phyloP scores from a whole-genome alignment of 306 rosid species.

The Pachyrhizus erosus region DNA sequence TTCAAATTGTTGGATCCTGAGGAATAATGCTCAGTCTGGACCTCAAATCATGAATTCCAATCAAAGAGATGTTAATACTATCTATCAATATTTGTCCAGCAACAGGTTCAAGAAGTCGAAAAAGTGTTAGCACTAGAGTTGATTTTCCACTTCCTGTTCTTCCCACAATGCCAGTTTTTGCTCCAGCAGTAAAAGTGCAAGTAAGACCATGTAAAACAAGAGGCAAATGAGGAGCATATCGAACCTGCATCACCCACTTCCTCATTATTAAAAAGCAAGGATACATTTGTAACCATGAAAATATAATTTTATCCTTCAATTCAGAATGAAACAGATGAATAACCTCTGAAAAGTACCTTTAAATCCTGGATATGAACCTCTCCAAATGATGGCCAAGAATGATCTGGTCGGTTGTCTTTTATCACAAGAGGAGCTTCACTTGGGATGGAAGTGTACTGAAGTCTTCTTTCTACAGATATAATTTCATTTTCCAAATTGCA shows the following conservation, averaged over 20 bases:
- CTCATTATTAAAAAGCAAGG: background rate
- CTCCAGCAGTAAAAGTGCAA: conserved; percentile 46
- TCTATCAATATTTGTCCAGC: conserved; percentile 62
- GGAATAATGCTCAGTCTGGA: conserved; percentile 13
- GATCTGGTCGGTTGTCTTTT: conserved; percentile 57
- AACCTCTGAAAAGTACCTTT: conserved; percentile 48
- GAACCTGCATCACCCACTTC: conserved; percentile 49
- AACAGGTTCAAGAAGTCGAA: conserved; percentile 65
- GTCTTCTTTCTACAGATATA: conserved; percentile 70
- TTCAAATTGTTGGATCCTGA: conserved; percentile 12
- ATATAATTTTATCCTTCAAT: background rate
- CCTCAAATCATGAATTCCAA: conserved; percentile 16
- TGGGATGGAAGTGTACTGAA: conserved; percentile 37
- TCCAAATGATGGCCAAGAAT: conserved; percentile 65
- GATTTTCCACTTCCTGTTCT: conserved; percentile 53
- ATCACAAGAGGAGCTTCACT: conserved; percentile 68
- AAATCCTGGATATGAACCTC: conserved; percentile 63
- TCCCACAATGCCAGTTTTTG: conserved; percentile 22
- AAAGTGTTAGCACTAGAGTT: conserved; percentile 66
- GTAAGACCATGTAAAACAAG: conserved; percentile 58
- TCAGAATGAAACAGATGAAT: background rate
- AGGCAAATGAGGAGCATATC: conserved; percentile 77
- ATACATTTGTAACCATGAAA: background rate
- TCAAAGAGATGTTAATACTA: background rate
- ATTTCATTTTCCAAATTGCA: conserved; percentile 67